Conservation (phyloP, 1,284 basidiomycete species). For the Pyrrhoderma lamaoense region DNA sequence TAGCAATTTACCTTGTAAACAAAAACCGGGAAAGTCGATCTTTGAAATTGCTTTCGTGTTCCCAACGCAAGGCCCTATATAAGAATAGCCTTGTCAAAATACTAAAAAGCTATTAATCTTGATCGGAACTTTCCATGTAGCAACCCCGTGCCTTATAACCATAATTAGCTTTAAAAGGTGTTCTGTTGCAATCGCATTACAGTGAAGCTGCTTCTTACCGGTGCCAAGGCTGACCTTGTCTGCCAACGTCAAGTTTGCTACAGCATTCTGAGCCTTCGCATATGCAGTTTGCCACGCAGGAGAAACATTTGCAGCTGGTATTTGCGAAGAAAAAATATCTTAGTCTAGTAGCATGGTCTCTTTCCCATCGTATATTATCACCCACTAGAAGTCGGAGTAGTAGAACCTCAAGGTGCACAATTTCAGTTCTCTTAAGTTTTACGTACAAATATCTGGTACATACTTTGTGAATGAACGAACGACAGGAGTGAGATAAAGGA, state of each 20-base stretch:
- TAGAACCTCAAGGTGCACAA: too few species aligned
- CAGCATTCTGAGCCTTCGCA: conserved; percentile 42
- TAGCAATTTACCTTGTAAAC: conserved; percentile 46
- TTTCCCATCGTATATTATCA: not conserved
- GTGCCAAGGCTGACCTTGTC: conserved; percentile 54
- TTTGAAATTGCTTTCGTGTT: conserved; percentile 57
- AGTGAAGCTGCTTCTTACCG: conserved; percentile 30
- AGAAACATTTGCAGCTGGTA: conserved; percentile 34
- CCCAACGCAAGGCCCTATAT: conserved; percentile 53
- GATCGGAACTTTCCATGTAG: conserved; percentile 5
- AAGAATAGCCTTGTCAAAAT: not conserved
- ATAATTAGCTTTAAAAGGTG: too few species aligned
- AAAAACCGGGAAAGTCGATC: conserved; percentile 62
- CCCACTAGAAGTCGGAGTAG: conserved; percentile 4
- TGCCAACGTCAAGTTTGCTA: conserved; percentile 41
- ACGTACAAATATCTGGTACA: not conserved
- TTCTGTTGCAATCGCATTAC: too few species aligned
- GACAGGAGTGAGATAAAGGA: not conserved
- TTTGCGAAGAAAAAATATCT: not conserved
- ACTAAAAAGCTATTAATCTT: not conserved
- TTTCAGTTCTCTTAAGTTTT: too few species aligned
- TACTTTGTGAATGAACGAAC: conserved; percentile 7
- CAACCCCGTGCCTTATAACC: conserved; percentile 9
- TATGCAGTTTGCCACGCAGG: conserved; percentile 49
- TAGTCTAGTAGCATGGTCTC: not conserved